Conservation (phyloP, 2,329 filamentous ascomycete genomes). For the Aspergillus spinulosporus region DNA sequence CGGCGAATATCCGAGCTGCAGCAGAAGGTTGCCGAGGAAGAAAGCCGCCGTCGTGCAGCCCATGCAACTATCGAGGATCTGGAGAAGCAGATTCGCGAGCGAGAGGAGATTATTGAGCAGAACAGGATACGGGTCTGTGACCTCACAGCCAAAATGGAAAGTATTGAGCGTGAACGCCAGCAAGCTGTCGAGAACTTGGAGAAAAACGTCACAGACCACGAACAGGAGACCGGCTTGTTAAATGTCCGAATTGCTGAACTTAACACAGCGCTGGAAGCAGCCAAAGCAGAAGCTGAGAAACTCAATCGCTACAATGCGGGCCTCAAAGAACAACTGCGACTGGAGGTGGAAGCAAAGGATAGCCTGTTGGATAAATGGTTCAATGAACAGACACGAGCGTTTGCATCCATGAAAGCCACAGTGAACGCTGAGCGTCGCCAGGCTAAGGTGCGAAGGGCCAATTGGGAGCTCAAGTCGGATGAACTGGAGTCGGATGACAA, state of each 20-base stretch:
- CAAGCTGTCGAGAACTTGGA: slow-evolving; percentile 26
- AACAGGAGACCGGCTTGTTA: slow-evolving; percentile 40
- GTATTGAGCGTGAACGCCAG: slow-evolving; percentile 36
- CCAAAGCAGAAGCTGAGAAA: slow-evolving; percentile 37
- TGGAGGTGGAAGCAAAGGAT: slow-evolving; percentile 41
- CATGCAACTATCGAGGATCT: slow-evolving; percentile 38
- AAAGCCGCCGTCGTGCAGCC: slow-evolving; percentile 34
- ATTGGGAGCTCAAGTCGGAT: slow-evolving; percentile 42
- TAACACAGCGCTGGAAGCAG: slow-evolving; percentile 40
- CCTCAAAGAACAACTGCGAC: slow-evolving; percentile 39
- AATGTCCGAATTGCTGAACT: slow-evolving; percentile 46
- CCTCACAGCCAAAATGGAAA: slow-evolving; percentile 35
- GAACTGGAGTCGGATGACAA: slow-evolving; percentile 35
- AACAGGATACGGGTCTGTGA: slow-evolving; percentile 38
- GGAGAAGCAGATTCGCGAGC: slow-evolving; percentile 38
- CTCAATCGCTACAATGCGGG: slow-evolving; percentile 37
- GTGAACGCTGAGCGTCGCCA: slow-evolving; percentile 42
- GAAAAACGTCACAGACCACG: slow-evolving; percentile 28
- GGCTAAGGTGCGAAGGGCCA: slow-evolving; percentile 42
- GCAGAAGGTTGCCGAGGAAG: slow-evolving; percentile 35
- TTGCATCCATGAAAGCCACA: slow-evolving; percentile 37
- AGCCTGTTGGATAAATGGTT: slow-evolving; percentile 35
- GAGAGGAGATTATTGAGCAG: slow-evolving; percentile 36
- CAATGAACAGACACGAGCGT: slow-evolving; percentile 36
- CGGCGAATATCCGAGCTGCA: slow-evolving; percentile 37